Evolutionary conservation across 495 filamentous ascomycete species (phyloP), one percentile per base, ranked within the genome.

Genomic region (Penicillium cinerascens): DNA sequence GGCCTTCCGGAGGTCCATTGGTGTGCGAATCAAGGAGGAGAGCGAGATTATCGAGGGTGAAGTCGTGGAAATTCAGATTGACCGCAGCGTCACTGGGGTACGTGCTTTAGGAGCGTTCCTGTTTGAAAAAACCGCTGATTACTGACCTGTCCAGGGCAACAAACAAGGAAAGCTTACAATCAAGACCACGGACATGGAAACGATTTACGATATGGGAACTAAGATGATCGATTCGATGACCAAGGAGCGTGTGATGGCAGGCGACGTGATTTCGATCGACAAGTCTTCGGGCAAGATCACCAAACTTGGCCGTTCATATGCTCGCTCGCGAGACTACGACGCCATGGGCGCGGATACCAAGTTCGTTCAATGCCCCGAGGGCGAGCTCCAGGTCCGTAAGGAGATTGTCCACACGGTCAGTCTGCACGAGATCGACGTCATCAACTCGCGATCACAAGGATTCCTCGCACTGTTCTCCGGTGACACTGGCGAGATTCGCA

Each of bases 161-260:
- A 97, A 96, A 78, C 92, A 96, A 80, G 93, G 93, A 59, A 99
- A 97, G 71, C 87, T 99, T 56, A 99, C 93, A 8, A 96, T 99
- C 72, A 99, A 97, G 71, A 99, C 93, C 17, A 96, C 92, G 59
- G 95, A 99, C 65, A 99, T 99, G 93, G 93, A 99, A 72, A 96
- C 93, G 17, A 89, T 97, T 59, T 98, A 97, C 78, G 93, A 98
- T 59, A 93, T 98, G 89, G 93, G 93, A 37, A 91, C 86, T 47
- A 97, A 97, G 73, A 97, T 97, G 95, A 97, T 99, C 56, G 95
- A 99, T 60, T 87, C 91, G 37, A 96, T 99, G 87, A 95, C 89
- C 52, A 97, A 97, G 71, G 93, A 99, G 76, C 91, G 92, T 48
- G 89, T 99, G 40, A 95, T 96, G 82, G 95, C 95, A 6, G 93